Percentiles rank a stretch among this genome's conserved stretches.
Evolutionary conservation across 2,329 filamentous ascomycete genomes (phyloP).

Genomic region (Ascocoryne sarcoides): DNA sequence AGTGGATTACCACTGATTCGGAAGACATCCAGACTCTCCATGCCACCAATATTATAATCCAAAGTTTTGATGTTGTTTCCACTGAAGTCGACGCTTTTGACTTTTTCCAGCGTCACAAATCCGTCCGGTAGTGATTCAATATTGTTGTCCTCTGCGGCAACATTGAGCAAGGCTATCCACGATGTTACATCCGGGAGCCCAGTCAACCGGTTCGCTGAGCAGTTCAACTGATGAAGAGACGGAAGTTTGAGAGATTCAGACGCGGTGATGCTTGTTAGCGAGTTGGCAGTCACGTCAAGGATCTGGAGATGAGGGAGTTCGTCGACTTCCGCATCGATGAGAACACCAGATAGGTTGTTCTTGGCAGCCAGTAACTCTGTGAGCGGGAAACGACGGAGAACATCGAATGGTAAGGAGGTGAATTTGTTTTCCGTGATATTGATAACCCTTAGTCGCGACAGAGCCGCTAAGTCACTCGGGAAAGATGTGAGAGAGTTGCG

Average conservation of each 20-base stretch:
- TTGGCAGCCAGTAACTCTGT: constrained; percentile 66
- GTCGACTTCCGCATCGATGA: constrained; percentile 57
- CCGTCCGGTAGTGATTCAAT: constrained; percentile 68
- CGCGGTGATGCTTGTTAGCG: constrained; percentile 38
- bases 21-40: constrained; percentile 69
- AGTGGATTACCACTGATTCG: constrained; percentile 84
- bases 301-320: constrained; percentile 58
- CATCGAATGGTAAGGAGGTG: constrained; percentile 59
- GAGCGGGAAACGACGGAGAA: constrained; percentile 58
- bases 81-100: constrained; percentile 74
- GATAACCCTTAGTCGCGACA: constrained; percentile 63
- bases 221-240: constrained; percentile 60
- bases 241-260: constrained; percentile 42
- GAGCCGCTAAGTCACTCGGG: constrained; percentile 55
- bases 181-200: constrained; percentile 62
- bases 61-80: constrained; percentile 74
- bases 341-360: constrained; percentile 65
- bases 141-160: constrained; percentile 75
- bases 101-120: constrained; percentile 55
- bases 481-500: constrained; percentile 69
- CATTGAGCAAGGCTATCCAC: constrained; percentile 64
- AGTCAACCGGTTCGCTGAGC: constrained; percentile 75
- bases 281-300: constrained; percentile 72
- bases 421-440: constrained; percentile 77
- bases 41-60: constrained; percentile 67